These are phyloP conservation scores for Ephemerocybe angulata DNA, from an alignment of 768 basidiomycete species.

Conservation along the genomic window DNA sequence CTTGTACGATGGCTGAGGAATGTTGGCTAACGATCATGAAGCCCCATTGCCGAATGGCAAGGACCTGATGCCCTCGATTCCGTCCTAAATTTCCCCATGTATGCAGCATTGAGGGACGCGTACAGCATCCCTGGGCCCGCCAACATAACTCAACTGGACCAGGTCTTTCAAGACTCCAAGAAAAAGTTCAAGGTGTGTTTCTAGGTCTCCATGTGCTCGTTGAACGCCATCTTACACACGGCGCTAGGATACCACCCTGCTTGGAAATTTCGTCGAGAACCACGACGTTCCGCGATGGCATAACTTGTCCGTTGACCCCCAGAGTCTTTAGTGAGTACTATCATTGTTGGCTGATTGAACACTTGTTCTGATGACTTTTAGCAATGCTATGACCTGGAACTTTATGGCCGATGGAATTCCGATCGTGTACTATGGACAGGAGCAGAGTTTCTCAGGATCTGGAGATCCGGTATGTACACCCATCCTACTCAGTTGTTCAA, in stretches of 20 bases:
- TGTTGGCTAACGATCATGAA: conserved; percentile 20
- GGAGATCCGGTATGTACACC: conserved; percentile 54
- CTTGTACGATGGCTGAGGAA: conserved; percentile 1
- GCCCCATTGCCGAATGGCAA: conserved; percentile 56
- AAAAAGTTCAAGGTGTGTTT: conserved; percentile 43
- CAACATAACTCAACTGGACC: conserved; percentile 56
- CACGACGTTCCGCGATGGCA: conserved; percentile 76
- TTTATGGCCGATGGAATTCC: conserved; percentile 85
- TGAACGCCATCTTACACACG: conserved; percentile 8
- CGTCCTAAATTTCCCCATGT: conserved; percentile 70
- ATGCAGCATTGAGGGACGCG: conserved; percentile 56
- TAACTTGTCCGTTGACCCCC: conserved; percentile 66
- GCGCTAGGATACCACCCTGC: conserved; percentile 37
- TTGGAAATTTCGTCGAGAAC: conserved; percentile 81
- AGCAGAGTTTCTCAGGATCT: conserved; percentile 63
- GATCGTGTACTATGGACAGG: conserved; percentile 79
- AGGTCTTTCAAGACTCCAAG: conserved; percentile 52
- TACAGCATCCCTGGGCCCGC: conserved; percentile 68
- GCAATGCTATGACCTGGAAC: conserved; percentile 70
- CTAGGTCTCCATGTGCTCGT: background rate
- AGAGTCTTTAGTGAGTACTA: conserved; percentile 56
- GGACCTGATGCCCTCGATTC: conserved; percentile 61
- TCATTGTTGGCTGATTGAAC: background rate
- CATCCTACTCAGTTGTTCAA: conserved; percentile 1
- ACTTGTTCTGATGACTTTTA: conserved; percentile 19